Conservation (phyloP, 192 early-diverging fungal genomes). For the Entomortierella chlamydospora region DNA sequence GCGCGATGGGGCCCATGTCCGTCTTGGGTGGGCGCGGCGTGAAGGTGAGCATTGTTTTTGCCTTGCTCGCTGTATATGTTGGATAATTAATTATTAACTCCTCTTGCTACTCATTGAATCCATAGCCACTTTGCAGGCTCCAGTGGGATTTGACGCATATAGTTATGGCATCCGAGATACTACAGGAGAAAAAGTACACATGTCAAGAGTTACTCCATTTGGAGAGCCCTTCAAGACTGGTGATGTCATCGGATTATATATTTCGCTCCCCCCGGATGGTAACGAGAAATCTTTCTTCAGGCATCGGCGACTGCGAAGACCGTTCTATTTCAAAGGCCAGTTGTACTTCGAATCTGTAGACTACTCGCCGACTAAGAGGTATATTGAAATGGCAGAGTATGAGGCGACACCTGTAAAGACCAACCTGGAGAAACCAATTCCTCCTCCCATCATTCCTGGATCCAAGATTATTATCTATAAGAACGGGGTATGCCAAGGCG, state of each 20-base stretch:
- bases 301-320: slow-evolving; percentile 57
- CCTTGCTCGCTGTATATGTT: background rate
- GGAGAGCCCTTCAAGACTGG: slow-evolving; percentile 71
- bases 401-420: slow-evolving; percentile 58
- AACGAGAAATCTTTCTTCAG: slow-evolving; percentile 54
- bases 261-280: slow-evolving; percentile 60
- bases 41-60: slow-evolving; percentile 58
- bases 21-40: slow-evolving; percentile 71
- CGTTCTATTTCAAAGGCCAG: slow-evolving; percentile 65
- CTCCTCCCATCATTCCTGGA: slow-evolving; percentile 57
- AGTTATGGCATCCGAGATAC: slow-evolving; percentile 73
- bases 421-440: slow-evolving; percentile 24
- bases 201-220: slow-evolving; percentile 59
- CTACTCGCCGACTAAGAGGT: slow-evolving; percentile 59
- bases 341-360: slow-evolving; percentile 69
- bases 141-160: slow-evolving; percentile 75
- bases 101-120: too few relatives aligned
- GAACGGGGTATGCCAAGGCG: slow-evolving; percentile 70
- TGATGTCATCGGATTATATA: slow-evolving; percentile 74
- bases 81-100: too few relatives aligned
- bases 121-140: slow-evolving; percentile 67
- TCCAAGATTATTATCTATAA: slow-evolving; percentile 74
- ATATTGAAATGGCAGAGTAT: slow-evolving; percentile 60
- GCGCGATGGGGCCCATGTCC: slow-evolving; percentile 69
- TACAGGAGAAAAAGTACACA: slow-evolving; percentile 70